Evolutionary conservation across 2,329 filamentous ascomycete species (phyloP).

Genomic region (Knoxdaviesia proteae): DNA sequence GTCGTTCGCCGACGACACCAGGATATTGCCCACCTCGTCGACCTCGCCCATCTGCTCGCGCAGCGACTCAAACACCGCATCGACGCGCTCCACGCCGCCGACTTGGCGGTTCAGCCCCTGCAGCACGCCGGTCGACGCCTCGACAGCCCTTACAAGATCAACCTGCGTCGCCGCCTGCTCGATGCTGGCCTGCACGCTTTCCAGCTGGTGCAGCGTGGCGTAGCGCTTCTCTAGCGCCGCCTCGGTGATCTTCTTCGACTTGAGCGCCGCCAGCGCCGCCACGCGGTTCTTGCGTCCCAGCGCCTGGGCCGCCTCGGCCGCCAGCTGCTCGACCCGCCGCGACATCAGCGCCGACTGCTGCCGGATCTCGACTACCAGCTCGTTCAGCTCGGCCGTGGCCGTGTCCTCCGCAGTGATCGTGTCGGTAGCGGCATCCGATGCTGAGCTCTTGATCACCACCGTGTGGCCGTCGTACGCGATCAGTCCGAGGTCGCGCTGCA

Average conservation of each 20-base stretch:
- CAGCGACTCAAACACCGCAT: slow-evolving; percentile 53
- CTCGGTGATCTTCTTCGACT: slow-evolving; percentile 67
- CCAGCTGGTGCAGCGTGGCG: slow-evolving; percentile 57
- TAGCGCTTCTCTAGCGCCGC: slow-evolving; percentile 49
- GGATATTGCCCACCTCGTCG: slow-evolving; percentile 62
- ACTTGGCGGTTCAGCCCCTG: slow-evolving; percentile 53
- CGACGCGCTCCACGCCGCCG: slow-evolving; percentile 57
- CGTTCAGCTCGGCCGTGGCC: slow-evolving; percentile 67
- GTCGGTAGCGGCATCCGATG: slow-evolving; percentile 13
- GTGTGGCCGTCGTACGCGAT: slow-evolving; percentile 42
- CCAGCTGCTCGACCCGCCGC: slow-evolving; percentile 44
- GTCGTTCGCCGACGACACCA: slow-evolving; percentile 37
- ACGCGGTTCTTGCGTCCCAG: slow-evolving; percentile 53
- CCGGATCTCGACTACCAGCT: slow-evolving; percentile 54
- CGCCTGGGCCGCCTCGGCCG: slow-evolving; percentile 43
- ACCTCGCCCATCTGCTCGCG: slow-evolving; percentile 62
- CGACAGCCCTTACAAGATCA: slow-evolving; percentile 65
- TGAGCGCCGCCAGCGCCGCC: slow-evolving; percentile 57
- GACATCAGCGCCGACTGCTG: slow-evolving; percentile 49
- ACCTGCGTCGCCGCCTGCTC: slow-evolving; percentile 73
- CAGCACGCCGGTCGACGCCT: slow-evolving; percentile 53
- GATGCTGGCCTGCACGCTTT: slow-evolving; percentile 64
- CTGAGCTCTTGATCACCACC: slow-evolving; percentile 45
- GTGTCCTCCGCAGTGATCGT: slow-evolving; percentile 56
- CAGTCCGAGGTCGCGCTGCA: slow-evolving; percentile 43